Base-by-base conservation (phyloP, 352 stramenopile species). In the Globisporangium nunn region DNA sequence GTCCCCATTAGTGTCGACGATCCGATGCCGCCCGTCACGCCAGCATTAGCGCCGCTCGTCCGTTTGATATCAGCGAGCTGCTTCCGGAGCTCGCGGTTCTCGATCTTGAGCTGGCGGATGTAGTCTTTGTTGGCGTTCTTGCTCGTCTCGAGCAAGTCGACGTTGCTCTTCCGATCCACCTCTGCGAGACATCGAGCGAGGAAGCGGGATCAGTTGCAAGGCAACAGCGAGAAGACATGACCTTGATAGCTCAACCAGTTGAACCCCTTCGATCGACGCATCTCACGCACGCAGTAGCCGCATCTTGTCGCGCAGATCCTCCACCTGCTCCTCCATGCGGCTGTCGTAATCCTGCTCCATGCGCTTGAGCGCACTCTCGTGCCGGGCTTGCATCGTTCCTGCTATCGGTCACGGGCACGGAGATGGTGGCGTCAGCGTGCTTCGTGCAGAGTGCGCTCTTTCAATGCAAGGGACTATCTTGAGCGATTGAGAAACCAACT, bases 121-220 rank as follows among this genome's bases (percentile, higher is more conserved):
- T 95, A 94, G 41, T 96, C 83, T 52, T 96, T 94, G 64, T 96
- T 96, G 37, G 85, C 88, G 51, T 91, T 78, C 52, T 96, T 97
- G 59, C 76, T 95, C 17, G 85, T 78, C 53, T 96, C 81, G 18
- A 95, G 65, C 48, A 87, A 46, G 54, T 93, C 79, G 28, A 96
- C 81, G 53, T 93, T 95, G 67, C 72, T 85, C 53, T 92, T 92
- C 23, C 87, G 75, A 54, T 93, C 83, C n/a, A 92, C 78, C 71
- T 94, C 84, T 94, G 61, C 15, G 37, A 3, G 15, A 28, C 14
- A 6, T 7, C 17, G 45, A n/a, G 45, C 51, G 63, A 50, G 47
- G 23, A 12, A 11, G 40, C 3, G 37, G 17, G n/a, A 3, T 37
- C 31, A 37, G 8, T 37, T 4, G 8, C 5, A 7, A 37, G 31